Base-by-base conservation (phyloP, 202 grass and related monocot genomes). In the Zizania palustris region DNA sequence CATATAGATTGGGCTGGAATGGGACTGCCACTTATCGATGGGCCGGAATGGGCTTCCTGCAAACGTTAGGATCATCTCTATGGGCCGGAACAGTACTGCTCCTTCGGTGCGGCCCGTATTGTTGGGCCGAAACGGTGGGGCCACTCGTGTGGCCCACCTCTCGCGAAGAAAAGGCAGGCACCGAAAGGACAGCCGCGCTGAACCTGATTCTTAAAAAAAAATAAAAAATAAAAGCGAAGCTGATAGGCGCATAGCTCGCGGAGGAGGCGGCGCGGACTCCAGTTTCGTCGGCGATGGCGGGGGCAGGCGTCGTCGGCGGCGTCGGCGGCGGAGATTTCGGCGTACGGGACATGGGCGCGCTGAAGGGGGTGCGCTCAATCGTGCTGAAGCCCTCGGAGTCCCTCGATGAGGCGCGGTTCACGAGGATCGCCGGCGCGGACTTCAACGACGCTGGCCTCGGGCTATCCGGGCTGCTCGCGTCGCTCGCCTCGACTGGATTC, bases 311-410 rank as follows among this genome's bases (percentile, higher is more conserved):
- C 9, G 16, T 53, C 69, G 6, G 28, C 3, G 33, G 40, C 39
- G 64, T 44, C 34, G 44, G 63, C 15, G 65, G 40, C 14, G 57
- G 41, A 38, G 50, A 16, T 18, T 15, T 16, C 8, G 51, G 73
- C 40, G 72, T 42, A 18, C 39, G 37, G 5, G 69, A 81, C 54
- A 49, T 49, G 15, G 85, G 87, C 3, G 70, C 71, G 6, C 56
- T 97, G 5, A 88, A 89, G 1, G 77, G 70, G n/a, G 88, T 97
- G 39, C 80, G 84, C 13, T 80, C 90, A 43, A 85, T 89, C 55
- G n/a, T 97, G 78, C 82, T 97, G 16, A 97, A 93, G 77, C 84
- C 90, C 16, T 97, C 93, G 1, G 84, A 93, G 60, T 69, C 75
- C 65, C 76, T 93, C 53, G 84, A 89, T 45, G 85, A 90, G 36